Conservation (phyloP, 768 basidiomycete species). For the Tricholoma bakamatsutake region DNA sequence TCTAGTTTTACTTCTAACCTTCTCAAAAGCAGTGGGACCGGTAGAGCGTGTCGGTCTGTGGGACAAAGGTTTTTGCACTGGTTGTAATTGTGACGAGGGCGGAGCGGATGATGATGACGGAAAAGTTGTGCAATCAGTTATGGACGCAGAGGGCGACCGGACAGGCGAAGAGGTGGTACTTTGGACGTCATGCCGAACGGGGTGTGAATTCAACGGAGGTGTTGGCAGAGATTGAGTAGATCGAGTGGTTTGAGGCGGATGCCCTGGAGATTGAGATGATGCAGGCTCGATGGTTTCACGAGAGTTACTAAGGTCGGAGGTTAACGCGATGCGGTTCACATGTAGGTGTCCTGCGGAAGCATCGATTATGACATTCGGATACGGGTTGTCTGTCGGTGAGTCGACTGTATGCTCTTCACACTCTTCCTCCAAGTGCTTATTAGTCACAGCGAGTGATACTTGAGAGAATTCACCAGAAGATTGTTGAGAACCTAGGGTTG, state of each 20-base stretch:
- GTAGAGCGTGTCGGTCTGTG: constrained; percentile 46
- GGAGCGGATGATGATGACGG: constrained; percentile 24
- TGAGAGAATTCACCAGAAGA: constrained; percentile 33
- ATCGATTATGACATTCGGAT: constrained; percentile 41
- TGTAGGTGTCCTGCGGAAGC: constrained; percentile 25
- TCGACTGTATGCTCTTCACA: constrained; percentile 2
- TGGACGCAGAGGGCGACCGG: constrained; percentile 12
- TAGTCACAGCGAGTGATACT: constrained; percentile 28
- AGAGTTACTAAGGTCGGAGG: constrained; percentile 2
- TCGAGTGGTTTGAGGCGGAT: constrained; percentile 9
- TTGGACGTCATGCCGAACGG: constrained; percentile 5
- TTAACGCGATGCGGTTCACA: constrained; percentile 9
- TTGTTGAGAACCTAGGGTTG: constrained; percentile 16
- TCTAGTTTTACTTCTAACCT: constrained; percentile 79
- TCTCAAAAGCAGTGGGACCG: constrained; percentile 71
- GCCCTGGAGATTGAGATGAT: constrained; percentile 5
- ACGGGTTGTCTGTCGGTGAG: constrained; percentile 15
- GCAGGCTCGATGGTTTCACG: constrained; percentile 2
- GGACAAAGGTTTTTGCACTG: constrained; percentile 22
- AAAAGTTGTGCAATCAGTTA: constrained; percentile 15
- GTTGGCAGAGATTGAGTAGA: constrained; percentile 19
- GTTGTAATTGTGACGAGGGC: constrained; percentile 12
- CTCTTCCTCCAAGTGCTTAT: constrained; percentile 16
- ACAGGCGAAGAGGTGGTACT: constrained; percentile 10
- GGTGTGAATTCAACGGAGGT: constrained; percentile 12